A percentile compares a stretch with the other conserved stretches of the same genome.
phyloP scores from a whole-genome alignment of 306 rosid species.

The apple (Malus domestica) region ASM211411v1 NC_041800.1:32398733-32399232 shows the following conservation, averaged over 20 bases:
- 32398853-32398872: not conserved
- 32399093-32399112: slow-evolving; percentile 24
- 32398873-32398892: not conserved
- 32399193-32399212: not conserved
- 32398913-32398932: not conserved
- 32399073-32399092: slow-evolving; percentile 12
- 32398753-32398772: not conserved
- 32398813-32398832: not conserved
- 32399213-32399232: not conserved
- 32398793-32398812: not conserved
- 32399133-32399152: slow-evolving; percentile 32
- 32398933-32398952: not conserved
- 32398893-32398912: not conserved
- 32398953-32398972: slow-evolving; percentile 14
- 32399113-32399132: slow-evolving; percentile 36
- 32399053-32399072: slow-evolving; percentile 27
- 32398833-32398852: not conserved
- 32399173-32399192: not conserved
- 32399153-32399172: not conserved
- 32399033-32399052: slow-evolving; percentile 26
- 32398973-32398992: slow-evolving; percentile 14
- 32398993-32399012: not conserved
- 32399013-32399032: slow-evolving; percentile 10
- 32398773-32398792: not conserved
- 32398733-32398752: not conserved